phyloP scores from a whole-genome alignment of 805 yeast genomes.

The Ogataea kodamae region DNA sequence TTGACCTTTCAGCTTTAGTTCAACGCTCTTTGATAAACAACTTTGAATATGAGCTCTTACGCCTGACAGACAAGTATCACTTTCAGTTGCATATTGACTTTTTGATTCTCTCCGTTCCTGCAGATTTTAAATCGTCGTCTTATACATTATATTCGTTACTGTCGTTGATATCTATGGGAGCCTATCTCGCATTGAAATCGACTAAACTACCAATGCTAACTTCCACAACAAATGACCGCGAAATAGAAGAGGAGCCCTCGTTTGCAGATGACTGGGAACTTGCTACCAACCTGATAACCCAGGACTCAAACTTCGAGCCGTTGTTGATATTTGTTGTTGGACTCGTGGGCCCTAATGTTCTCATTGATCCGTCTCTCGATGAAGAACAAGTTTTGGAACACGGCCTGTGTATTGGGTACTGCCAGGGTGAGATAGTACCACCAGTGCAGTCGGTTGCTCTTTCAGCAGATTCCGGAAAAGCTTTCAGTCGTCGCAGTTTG shows the following conservation, averaged over 20 bases:
- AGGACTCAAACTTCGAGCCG: slow-evolving; percentile 47
- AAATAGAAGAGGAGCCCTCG: slow-evolving; percentile 83
- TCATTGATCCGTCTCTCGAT: slow-evolving; percentile 83
- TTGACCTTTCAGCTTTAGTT: slow-evolving; percentile 59
- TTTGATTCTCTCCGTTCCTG: slow-evolving; percentile 62
- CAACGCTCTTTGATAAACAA: slow-evolving; percentile 50
- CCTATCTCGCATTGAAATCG: slow-evolving; percentile 75
- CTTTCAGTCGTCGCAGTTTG: slow-evolving; percentile 47
- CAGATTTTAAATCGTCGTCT: slow-evolving; percentile 42
- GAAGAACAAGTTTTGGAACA: slow-evolving; percentile 88
- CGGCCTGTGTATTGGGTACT: slow-evolving; percentile 74
- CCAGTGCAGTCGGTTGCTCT: slow-evolving; percentile 72
- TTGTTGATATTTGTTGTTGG: slow-evolving; percentile 79
- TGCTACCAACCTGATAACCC: slow-evolving; percentile 44
- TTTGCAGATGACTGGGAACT: slow-evolving; percentile 85
- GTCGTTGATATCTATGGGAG: slow-evolving; percentile 73
- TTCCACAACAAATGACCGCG: slow-evolving; percentile 61
- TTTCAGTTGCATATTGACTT: slow-evolving; percentile 79
- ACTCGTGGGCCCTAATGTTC: slow-evolving; percentile 59
- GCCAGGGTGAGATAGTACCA: slow-evolving; percentile 59
- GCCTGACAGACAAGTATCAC: slow-evolving; percentile 69
- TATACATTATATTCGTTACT: slow-evolving; percentile 58
- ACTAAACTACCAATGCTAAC: slow-evolving; percentile 71
- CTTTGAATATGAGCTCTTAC: slow-evolving; percentile 51
- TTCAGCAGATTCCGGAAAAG: slow-evolving; percentile 49